These are phyloP conservation scores for Phaffia tasmanica DNA, from an alignment of 768 basidiomycete genomes.

Conservation along the genomic window DNA sequence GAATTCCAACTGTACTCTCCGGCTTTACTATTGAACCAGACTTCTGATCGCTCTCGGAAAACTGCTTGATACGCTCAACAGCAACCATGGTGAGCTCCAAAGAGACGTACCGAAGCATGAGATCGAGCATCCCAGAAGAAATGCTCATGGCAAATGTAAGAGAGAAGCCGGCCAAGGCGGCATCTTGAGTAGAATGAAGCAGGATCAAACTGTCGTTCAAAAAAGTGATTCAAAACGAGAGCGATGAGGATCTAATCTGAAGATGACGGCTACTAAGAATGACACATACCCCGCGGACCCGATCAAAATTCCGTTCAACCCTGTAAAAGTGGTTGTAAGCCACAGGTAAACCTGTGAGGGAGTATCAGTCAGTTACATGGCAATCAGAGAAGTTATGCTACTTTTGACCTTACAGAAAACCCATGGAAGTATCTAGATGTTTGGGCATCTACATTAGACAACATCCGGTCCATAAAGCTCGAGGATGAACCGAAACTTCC, in stretches of 20 bases:
- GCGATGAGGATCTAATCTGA: too few species aligned
- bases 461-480: constrained; percentile 31
- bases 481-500: constrained; percentile 26
- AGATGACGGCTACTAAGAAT: too few species aligned
- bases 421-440: background rate
- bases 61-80: constrained; percentile 78
- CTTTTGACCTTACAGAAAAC: background rate
- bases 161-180: constrained; percentile 74
- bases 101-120: constrained; percentile 45
- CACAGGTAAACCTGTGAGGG: constrained; percentile 61
- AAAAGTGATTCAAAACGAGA: too few species aligned
- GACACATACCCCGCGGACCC: constrained; percentile 48
- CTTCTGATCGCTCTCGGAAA: too few species aligned
- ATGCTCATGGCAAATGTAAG: constrained; percentile 72
- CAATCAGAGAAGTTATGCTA: background rate
- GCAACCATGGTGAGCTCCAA: constrained; percentile 40
- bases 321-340: constrained; percentile 76
- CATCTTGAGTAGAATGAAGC: constrained; percentile 57
- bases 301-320: constrained; percentile 60
- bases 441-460: constrained; percentile 11
- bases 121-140: constrained; percentile 50
- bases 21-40: constrained; percentile 38
- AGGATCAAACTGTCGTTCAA: constrained; percentile 53
- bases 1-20: constrained; percentile 65
- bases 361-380: constrained; percentile 10